phyloP scores from a whole-genome alignment of 805 yeast species.

The Wickerhamiella sergipiensis region DNA sequence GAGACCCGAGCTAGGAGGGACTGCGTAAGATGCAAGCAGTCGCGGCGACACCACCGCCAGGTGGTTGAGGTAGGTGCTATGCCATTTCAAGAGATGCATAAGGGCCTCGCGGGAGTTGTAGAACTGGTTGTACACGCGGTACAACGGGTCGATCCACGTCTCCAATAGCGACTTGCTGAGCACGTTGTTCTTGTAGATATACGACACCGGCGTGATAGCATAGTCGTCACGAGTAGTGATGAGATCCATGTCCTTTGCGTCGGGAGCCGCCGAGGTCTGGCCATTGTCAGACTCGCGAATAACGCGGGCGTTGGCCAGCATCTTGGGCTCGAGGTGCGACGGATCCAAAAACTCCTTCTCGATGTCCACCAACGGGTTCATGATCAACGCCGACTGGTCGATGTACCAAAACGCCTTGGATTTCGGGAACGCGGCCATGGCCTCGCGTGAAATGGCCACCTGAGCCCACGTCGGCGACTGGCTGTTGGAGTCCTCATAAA shows the following conservation, averaged over 20 bases:
- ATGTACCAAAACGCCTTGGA: slow-evolving; percentile 87
- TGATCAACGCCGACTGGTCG: slow-evolving; percentile 57
- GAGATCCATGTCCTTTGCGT: slow-evolving; percentile 41
- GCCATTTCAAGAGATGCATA: slow-evolving; percentile 91
- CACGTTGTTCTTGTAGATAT: slow-evolving; percentile 53
- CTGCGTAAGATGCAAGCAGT: slow-evolving; percentile 30
- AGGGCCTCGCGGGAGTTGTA: slow-evolving; percentile 43
- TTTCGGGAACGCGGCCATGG: slow-evolving; percentile 85
- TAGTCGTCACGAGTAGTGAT: slow-evolving; percentile 57
- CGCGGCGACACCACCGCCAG: slow-evolving; percentile 60
- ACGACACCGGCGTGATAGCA: slow-evolving; percentile 55
- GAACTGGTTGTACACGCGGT: slow-evolving; percentile 49
- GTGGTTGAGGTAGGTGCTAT: slow-evolving; percentile 62
- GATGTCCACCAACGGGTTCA: slow-evolving; percentile 53
- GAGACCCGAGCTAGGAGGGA: slow-evolving; percentile 13
- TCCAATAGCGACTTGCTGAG: slow-evolving; percentile 61
- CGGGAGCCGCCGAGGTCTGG: slow-evolving; percentile 47
- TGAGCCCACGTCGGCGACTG: slow-evolving; percentile 44
- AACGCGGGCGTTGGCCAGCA: slow-evolving; percentile 59
- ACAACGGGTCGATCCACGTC: slow-evolving; percentile 62
- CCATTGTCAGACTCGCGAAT: slow-evolving; percentile 28
- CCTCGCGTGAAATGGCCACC: slow-evolving; percentile 56
- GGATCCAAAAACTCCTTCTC: slow-evolving; percentile 45
- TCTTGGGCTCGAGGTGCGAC: slow-evolving; percentile 45
- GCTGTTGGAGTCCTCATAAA: slow-evolving; percentile 14